Base-by-base conservation (phyloP, 495 filamentous ascomycete genomes). In the Lichenothelia convexa region DNA sequence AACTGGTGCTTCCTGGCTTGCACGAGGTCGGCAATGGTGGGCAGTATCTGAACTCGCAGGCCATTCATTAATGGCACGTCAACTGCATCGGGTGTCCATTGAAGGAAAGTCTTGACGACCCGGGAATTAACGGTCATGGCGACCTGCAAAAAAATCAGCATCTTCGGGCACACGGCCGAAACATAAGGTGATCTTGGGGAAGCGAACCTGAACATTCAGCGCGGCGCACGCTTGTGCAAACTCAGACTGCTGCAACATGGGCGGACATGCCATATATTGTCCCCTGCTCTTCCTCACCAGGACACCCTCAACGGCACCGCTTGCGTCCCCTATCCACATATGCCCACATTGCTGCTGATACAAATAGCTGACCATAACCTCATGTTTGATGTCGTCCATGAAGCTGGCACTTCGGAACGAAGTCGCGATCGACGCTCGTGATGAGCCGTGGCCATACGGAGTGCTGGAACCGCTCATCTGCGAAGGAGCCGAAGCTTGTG, bases 351-450 rank as follows among this genome's bases (percentile, higher is more conserved):
- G 76, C 49, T 83, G 78, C 47, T 85, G 79, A 54, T 78, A 79
- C 18, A 85, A 61, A 45, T 77, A 82, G 48, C 78, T 83, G 27
- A 77, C 78, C 78, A 85, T 84, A 38, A 85, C 73, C 48, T 83
- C 78, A 50, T 80, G 77, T 48, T 79, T 82, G 50, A 85, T 80
- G 42, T 82, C 76, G 39, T 80, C 75, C 17, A 79, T 46, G 36
- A 75, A 68, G 32, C 66, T 58, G n/a, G n/a, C n/a, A 43, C 63
- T 70, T 18, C 54, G 54, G n/a, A 36, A 7, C 3, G 45, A 48
- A 1, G 13, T 7, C 17, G 34, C 34, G 24, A 26, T 18, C 1
- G 31, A 33, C 17, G 31, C 31, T 33, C 31, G 9, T 18, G 24
- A 29, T 29, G 24, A 29, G 24, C 24, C 24, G 24, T 11, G 15